Conservation (phyloP, 2,329 filamentous ascomycete genomes). For the Calonectria pteridis region DNA sequence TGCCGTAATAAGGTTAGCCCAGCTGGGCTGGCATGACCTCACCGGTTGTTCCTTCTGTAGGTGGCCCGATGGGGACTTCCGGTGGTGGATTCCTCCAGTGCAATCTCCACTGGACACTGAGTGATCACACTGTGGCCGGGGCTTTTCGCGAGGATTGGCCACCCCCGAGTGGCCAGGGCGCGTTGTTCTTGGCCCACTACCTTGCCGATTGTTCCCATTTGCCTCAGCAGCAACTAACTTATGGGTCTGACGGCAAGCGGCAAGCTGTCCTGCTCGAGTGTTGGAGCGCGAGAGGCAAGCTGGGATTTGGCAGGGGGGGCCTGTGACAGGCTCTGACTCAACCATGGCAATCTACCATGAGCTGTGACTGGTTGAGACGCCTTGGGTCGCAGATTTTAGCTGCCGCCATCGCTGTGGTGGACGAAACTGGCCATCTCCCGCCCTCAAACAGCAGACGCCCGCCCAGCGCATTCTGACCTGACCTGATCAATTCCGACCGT, state of each 20-base stretch:
- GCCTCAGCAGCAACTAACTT: conserved; percentile 3
- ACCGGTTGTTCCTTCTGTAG: conserved; percentile 12
- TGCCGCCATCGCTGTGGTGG: conserved; percentile 29
- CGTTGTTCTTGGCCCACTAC: background rate
- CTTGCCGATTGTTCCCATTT: conserved; percentile 12
- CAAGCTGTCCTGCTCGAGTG: background rate
- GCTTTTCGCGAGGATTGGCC: conserved; percentile 1
- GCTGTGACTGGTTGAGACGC: conserved; percentile 24
- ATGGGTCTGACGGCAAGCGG: conserved; percentile 13
- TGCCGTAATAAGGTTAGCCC: conserved; percentile 30
- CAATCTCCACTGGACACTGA: conserved; percentile 6
- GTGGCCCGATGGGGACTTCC: background rate
- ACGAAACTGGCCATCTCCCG: conserved; percentile 34
- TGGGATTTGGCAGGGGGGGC: background rate
- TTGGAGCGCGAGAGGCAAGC: background rate
- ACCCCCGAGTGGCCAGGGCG: background rate
- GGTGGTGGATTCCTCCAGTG: background rate
- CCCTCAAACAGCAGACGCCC: conserved; percentile 21
- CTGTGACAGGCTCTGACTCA: conserved; percentile 6
- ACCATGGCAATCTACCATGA: conserved; percentile 21
- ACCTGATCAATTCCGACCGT: conserved; percentile 17
- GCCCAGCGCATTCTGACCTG: conserved; percentile 16
- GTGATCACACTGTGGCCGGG: conserved; percentile 10
- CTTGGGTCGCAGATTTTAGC: conserved; percentile 22
- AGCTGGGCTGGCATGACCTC: conserved; percentile 28